phyloP scores from a whole-genome alignment of 1,284 basidiomycete genomes.

The Ustilago loliicola region DNA sequence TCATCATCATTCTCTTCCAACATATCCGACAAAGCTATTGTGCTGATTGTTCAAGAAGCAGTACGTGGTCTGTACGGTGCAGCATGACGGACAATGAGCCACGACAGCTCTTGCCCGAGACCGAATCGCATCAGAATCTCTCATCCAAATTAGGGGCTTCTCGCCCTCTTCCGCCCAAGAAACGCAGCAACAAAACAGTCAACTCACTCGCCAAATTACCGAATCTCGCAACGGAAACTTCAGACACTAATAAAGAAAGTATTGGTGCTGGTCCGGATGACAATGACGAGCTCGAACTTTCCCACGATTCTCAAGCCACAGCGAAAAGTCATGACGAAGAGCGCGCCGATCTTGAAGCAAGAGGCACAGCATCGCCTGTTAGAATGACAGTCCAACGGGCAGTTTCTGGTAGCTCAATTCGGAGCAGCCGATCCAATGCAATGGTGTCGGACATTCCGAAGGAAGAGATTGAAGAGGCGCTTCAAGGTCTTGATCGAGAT shows the following conservation, averaged over 20 bases:
- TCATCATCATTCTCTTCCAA: background rate
- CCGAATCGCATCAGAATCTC: slow-evolving; percentile 48
- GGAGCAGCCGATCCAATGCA: slow-evolving; percentile 27
- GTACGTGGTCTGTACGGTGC: background rate
- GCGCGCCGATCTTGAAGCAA: slow-evolving; percentile 29
- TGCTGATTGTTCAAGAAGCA: background rate
- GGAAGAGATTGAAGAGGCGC: slow-evolving; percentile 60
- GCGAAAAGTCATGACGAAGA: slow-evolving; percentile 20
- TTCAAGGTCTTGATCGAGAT: slow-evolving; percentile 51
- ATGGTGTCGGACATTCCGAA: slow-evolving; percentile 47
- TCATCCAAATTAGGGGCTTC: slow-evolving; percentile 36
- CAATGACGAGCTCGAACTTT: slow-evolving; percentile 4
- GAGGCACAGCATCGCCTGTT: slow-evolving; percentile 38
- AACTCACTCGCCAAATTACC: slow-evolving; percentile 12
- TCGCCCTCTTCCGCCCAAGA: slow-evolving; percentile 43
- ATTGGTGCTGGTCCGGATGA: background rate
- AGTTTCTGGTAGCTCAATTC: slow-evolving; percentile 32
- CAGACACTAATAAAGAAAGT: background rate
- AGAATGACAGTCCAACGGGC: slow-evolving; percentile 26
- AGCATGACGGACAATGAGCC: slow-evolving; percentile 41
- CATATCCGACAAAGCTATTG: background rate
- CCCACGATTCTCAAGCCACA: slow-evolving; percentile 28
- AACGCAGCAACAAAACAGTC: slow-evolving; percentile 22
- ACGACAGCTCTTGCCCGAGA: slow-evolving; percentile 41
- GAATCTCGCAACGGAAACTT: background rate